Evolutionary conservation across 225 moss, liverwort and hornwort species (phyloP), one percentile per base, ranked within the genome.

Genomic region (Thuidium tamariscinum): DNA sequence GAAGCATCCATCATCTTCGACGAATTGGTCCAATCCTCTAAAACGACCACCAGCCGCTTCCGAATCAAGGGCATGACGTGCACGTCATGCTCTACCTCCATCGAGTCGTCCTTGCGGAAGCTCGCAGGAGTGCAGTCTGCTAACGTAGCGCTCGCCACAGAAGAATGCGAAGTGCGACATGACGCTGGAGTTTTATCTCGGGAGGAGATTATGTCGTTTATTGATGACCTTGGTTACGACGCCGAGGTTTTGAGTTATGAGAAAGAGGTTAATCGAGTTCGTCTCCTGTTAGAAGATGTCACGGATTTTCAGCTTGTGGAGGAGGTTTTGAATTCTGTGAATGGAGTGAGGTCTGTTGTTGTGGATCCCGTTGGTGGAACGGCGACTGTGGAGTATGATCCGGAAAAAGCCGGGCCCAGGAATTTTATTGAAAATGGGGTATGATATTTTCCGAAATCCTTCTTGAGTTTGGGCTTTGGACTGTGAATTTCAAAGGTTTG

Each of bases 31-130:
- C 83, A 75, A 18, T 77, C 86, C 80, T 86, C 83, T 66, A 83
- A 83, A 18, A 71, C 16, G 64, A 91, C 82, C 86, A 36, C 83
- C 69, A 94, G 92, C 84, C 94, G 95, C 48, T 93, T 99, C 84
- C 96, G 96, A 30, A 93, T 97, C 83, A 95, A 90, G 87, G 98
- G 96, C 84, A 99, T 99, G 96, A 99, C 97, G 10, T 99, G 96
- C 86, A 95, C 97, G 9, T 93, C 97, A 21, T 99, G 96, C 88
- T 94, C 96, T 10, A 93, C 89, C 70, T 91, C 97, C 46, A 95
- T 99, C 44, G 97, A 99, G 83, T 88, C 88, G 80, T 77, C 77
- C 56, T 77, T 71, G 91, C 93, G 67, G 69, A 97, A 93, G 83
- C 83, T 93, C 41, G 88, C 87, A 29, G 97, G 97, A 80, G 95